These are phyloP conservation scores for Hydnomerulius pinastri DNA, from an alignment of 768 basidiomycete genomes.

Conservation along the genomic window DNA sequence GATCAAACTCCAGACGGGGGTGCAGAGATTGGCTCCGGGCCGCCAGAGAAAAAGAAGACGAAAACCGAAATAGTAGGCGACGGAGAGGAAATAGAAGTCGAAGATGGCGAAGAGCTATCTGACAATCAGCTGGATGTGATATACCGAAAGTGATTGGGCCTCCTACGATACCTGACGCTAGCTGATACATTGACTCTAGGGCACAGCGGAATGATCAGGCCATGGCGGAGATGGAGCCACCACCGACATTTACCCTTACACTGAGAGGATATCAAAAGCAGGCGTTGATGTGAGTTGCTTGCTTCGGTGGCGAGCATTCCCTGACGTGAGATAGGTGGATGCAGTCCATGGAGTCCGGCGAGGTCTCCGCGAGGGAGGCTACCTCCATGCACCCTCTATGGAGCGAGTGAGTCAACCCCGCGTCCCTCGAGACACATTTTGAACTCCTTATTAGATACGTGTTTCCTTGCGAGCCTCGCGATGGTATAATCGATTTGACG, in stretches of 20 bases:
- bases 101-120: constrained; percentile 79
- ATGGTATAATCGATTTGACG: constrained; percentile 74
- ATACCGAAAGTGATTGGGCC: constrained; percentile 67
- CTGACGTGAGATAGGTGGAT: constrained; percentile 70
- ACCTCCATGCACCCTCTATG: constrained; percentile 90
- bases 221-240: constrained; percentile 82
- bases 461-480: constrained; percentile 63
- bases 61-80: constrained; percentile 75
- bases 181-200: constrained; percentile 41
- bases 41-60: constrained; percentile 39
- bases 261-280: constrained; percentile 93
- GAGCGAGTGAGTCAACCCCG: constrained; percentile 67
- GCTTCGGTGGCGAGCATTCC: neutral
- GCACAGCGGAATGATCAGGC: constrained; percentile 79
- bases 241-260: constrained; percentile 70
- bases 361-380: constrained; percentile 65
- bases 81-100: constrained; percentile 81
- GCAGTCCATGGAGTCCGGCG: constrained; percentile 80
- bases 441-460: constrained; percentile 54
- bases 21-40: constrained; percentile 40
- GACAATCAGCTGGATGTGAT: constrained; percentile 82
- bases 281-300: constrained; percentile 63
- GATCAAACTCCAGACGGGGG: constrained; percentile 28
- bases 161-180: neutral
- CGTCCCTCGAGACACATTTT: neutral